Evolutionary conservation across 495 filamentous ascomycete genomes (phyloP).

Genomic region (Xylaria venustula): DNA sequence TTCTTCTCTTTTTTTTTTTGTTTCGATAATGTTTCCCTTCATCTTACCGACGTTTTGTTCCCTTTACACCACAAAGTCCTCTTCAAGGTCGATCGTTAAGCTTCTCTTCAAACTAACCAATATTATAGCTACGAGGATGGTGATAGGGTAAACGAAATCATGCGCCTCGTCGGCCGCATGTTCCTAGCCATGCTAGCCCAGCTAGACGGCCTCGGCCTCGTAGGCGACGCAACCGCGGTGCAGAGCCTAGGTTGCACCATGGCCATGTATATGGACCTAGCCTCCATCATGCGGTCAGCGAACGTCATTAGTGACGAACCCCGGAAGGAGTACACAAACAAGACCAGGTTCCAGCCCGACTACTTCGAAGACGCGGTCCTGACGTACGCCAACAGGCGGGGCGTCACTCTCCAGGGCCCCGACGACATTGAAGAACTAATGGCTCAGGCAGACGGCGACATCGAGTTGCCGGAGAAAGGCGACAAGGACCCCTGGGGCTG

Average conservation of each 20-base stretch:
- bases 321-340: neutral
- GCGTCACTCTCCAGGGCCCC: constrained; percentile 27
- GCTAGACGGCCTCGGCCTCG: constrained; percentile 28
- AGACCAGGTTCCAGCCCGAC: constrained; percentile 18
- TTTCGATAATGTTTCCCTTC: neutral
- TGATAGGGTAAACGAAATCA: constrained; percentile 14
- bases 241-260: constrained; percentile 33
- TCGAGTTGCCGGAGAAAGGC: constrained; percentile 22
- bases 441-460: constrained; percentile 13
- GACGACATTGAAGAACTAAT: constrained; percentile 25
- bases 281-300: neutral
- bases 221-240: constrained; percentile 27
- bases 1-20: neutral
- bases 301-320: neutral
- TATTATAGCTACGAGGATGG: constrained; percentile 28
- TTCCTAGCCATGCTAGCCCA: constrained; percentile 37
- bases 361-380: constrained; percentile 25
- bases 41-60: no score
- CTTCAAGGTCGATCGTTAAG: no score
- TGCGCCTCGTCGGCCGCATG: constrained; percentile 31
- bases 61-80: no score
- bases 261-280: constrained; percentile 30
- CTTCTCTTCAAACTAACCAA: no score
- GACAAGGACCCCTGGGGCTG: constrained; percentile 27
- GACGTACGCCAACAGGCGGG: constrained; percentile 27